Percentiles rank a stretch among this genome's conserved stretches.
These are phyloP conservation scores for Harringtonia aguacate DNA, from an alignment of 2,329 filamentous ascomycete species.

Conservation along the genomic window DNA sequence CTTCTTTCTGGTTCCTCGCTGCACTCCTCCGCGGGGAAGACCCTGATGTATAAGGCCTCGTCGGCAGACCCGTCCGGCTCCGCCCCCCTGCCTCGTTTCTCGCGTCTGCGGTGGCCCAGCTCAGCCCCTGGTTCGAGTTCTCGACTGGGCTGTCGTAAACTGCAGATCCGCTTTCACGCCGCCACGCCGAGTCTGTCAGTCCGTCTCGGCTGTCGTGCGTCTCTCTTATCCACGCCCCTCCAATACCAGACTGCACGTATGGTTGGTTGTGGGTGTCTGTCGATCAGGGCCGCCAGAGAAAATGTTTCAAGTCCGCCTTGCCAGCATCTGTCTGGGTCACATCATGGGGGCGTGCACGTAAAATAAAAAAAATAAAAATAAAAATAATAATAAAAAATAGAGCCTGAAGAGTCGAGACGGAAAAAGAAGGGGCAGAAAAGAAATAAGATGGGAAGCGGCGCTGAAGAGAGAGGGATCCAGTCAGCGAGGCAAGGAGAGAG, in stretches of 20 bases:
- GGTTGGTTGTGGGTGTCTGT: conserved; percentile 9
- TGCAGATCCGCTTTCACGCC: background rate
- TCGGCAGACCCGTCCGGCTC: background rate
- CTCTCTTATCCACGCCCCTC: background rate
- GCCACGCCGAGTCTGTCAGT: too few relatives aligned
- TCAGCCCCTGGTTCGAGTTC: too few relatives aligned
- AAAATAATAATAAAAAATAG: background rate
- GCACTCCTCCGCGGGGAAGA: background rate
- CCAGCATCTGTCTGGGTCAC: background rate
- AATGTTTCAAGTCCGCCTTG: conserved; percentile 10
- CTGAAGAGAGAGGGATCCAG: too few relatives aligned
- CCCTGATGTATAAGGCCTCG: conserved; percentile 7
- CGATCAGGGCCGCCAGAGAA: conserved; percentile 12
- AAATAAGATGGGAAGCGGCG: too few relatives aligned
- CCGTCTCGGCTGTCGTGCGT: too few relatives aligned
- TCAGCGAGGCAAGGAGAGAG: too few relatives aligned
- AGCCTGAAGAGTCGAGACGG: background rate
- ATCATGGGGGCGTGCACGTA: background rate
- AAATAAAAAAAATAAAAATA: background rate
- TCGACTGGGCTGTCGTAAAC: background rate
- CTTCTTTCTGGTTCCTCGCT: background rate
- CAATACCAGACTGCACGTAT: conserved; percentile 4
- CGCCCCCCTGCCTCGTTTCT: background rate
- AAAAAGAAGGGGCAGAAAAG: too few relatives aligned
- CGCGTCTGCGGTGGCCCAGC: too few relatives aligned